A percentile compares a stretch with the other conserved stretches of the same genome.
Conservation (phyloP, 129 eudicot genomes). For the Pseudognaphalium luteoalbum region DNA sequence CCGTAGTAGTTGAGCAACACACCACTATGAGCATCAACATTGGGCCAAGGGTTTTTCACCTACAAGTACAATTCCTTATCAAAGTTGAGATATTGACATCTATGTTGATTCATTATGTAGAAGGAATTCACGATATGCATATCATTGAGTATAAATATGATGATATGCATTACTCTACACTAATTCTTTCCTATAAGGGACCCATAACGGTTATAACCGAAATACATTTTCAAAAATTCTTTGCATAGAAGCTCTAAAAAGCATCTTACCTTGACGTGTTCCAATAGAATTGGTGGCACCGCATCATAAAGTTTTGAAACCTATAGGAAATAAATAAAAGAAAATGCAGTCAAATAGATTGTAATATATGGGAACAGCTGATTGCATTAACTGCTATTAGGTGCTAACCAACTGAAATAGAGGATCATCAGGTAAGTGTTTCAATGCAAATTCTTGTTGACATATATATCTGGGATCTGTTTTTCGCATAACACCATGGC, state of each 20-base stretch:
- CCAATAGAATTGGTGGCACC: conserved; percentile 89
- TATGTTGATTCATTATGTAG: not conserved
- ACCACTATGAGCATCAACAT: conserved; percentile 99
- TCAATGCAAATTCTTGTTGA: conserved; percentile 91
- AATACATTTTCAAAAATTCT: not conserved
- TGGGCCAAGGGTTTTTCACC: conserved; percentile 99
- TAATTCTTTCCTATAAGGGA: conserved; percentile 2
- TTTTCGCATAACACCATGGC: conserved; percentile 90
- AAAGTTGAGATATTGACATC: conserved; percentile 1
- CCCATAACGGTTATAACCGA: conserved; percentile 2
- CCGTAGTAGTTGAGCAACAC: conserved; percentile 95
- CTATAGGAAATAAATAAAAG: conserved; percentile 33
- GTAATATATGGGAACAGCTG: not conserved
- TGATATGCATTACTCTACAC: conserved; percentile 3
- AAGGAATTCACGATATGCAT: not conserved
- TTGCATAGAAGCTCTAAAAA: not conserved
- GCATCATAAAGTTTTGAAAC: conserved; percentile 96
- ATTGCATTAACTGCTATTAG: not conserved
- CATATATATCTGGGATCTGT: conserved; percentile 95
- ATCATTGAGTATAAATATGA: not conserved
- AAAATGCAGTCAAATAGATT: conserved; percentile 11
- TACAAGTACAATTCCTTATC: conserved; percentile 29
- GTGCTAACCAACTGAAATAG: conserved; percentile 69
- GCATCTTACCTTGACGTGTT: conserved; percentile 86
- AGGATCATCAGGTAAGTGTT: conserved; percentile 92